Conservation (phyloP, 129 eudicot genomes). For the Pseudognaphalium luteoalbum region DNA sequence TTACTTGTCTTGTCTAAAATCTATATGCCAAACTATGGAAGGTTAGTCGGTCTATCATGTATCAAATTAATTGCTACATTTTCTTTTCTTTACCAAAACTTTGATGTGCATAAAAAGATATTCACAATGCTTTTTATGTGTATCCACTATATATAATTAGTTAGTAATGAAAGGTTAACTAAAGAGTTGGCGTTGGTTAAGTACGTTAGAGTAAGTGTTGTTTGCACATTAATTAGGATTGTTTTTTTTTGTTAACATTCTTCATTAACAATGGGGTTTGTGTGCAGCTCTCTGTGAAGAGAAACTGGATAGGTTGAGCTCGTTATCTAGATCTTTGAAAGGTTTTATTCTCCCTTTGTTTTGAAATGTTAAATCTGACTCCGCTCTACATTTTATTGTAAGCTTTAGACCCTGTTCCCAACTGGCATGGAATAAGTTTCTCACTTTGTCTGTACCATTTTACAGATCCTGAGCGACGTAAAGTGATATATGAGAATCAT, state of each 20-base stretch:
- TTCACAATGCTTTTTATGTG: neutral
- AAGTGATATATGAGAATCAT: neutral
- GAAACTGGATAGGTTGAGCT: neutral
- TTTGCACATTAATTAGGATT: neutral
- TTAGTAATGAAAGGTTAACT: too few relatives aligned
- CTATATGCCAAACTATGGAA: neutral
- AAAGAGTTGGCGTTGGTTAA: too few relatives aligned
- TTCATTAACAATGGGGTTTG: neutral
- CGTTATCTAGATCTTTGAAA: neutral
- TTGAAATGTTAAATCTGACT: neutral
- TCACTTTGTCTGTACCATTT: neutral
- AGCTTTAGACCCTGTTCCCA: neutral
- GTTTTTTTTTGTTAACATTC: neutral
- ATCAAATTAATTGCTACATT: neutral
- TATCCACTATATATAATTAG: too few relatives aligned
- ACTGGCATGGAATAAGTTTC: constrained; percentile 6
- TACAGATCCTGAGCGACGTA: neutral
- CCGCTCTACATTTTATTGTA: neutral
- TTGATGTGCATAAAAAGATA: neutral
- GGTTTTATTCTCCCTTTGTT: constrained; percentile 1
- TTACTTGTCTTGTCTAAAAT: neutral
- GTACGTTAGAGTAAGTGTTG: too few relatives aligned
- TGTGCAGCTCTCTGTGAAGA: neutral
- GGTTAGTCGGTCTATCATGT: neutral
- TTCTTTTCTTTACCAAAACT: neutral